These are phyloP conservation scores for Chlorella sp. DNA, from an alignment of 139 green algal species.

Conservation along the genomic window DNA sequence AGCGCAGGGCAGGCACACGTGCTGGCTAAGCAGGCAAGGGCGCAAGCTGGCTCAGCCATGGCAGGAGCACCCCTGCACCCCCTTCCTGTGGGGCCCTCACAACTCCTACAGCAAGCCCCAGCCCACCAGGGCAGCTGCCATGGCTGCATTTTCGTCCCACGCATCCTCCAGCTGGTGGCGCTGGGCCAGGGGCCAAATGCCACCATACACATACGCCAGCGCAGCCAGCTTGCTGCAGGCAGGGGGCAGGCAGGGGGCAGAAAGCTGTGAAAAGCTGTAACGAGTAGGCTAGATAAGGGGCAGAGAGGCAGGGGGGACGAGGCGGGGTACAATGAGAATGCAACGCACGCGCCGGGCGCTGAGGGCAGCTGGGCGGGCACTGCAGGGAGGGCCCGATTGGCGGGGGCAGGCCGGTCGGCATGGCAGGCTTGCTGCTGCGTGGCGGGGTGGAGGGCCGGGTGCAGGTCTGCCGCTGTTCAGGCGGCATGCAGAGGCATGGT, in stretches of 20 bases:
- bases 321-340: neutral
- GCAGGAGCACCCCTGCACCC: no score
- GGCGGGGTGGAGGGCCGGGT: no score
- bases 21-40: no score
- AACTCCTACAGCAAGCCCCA: neutral
- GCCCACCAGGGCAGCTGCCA: neutral
- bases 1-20: neutral
- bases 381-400: no score
- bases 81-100: no score
- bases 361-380: neutral
- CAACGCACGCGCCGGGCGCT: neutral
- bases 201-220: neutral
- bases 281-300: neutral
- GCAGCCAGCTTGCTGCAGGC: constrained; percentile 1
- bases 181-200: neutral
- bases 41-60: no score
- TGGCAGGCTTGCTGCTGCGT: neutral
- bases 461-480: no score
- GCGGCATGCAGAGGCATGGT: no score
- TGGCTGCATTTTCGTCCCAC: neutral
- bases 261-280: no score
- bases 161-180: neutral
- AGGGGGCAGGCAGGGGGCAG: neutral
- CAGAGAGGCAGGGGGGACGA: neutral
- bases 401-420: neutral